A percentile compares a stretch with the other conserved stretches of the same genome.
Conservation (phyloP, 352 stramenopile species). For the Phytophthora uliginosa region DNA sequence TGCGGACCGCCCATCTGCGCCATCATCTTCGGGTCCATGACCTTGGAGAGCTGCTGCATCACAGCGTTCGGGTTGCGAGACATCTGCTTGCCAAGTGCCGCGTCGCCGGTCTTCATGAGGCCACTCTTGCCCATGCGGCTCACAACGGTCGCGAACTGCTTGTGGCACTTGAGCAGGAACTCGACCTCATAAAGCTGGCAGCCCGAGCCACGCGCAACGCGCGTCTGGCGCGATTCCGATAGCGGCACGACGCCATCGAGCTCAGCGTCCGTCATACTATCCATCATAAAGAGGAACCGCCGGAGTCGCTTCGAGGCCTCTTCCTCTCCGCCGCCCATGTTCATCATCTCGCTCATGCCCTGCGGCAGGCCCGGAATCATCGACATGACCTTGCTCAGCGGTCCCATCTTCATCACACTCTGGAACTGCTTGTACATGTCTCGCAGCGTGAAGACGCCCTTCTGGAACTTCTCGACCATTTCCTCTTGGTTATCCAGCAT, state of each 20-base stretch:
- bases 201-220: conserved; percentile 94
- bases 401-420: conserved; percentile 98
- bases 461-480: conserved; percentile 97
- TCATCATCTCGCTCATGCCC: conserved; percentile 92
- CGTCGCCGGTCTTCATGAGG: conserved; percentile 92
- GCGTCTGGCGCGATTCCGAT: conserved; percentile 74
- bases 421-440: conserved; percentile 99
- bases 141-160: conserved; percentile 96
- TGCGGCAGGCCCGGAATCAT: conserved; percentile 98
- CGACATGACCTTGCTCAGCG: conserved; percentile 98
- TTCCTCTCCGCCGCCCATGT: conserved; percentile 92
- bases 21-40: conserved; percentile 96
- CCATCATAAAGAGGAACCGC: conserved; percentile 99
- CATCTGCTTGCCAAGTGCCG: conserved; percentile 95
- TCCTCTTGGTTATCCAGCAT: conserved; percentile 96
- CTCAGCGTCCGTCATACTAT: conserved; percentile 98
- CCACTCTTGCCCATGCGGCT: conserved; percentile 98
- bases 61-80: conserved; percentile 96
- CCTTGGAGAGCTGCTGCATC: conserved; percentile 97
- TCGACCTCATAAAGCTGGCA: conserved; percentile 90
- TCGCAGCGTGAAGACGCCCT: conserved; percentile 97
- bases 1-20: conserved; percentile 83
- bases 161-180: conserved; percentile 97
- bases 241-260: conserved; percentile 94
- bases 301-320: conserved; percentile 95